phyloP scores from a whole-genome alignment of 306 rosid genomes.

The Amphicarpaea edgeworthii region DNA sequence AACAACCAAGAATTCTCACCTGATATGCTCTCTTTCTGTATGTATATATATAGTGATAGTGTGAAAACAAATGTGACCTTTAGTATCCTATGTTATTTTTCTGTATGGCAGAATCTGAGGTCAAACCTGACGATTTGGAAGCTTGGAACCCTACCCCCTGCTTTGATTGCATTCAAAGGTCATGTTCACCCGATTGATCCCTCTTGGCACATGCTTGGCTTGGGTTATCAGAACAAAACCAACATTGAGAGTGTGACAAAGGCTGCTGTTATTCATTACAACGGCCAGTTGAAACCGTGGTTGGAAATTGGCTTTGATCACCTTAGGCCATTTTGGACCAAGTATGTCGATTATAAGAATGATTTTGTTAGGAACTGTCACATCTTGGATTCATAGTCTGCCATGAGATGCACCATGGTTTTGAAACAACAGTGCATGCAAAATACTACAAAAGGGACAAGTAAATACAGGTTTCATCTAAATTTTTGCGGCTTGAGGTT shows the following conservation, averaged over 20 bases:
- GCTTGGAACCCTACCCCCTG: conserved; percentile 98
- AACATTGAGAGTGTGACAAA: conserved; percentile 62
- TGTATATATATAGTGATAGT: not conserved
- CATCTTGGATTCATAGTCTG: conserved; percentile 84
- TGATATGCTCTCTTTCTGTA: too few relatives aligned
- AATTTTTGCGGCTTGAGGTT: conserved; percentile 59
- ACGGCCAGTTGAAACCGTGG: conserved; percentile 99
- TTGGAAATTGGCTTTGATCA: conserved; percentile 95
- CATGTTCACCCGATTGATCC: conserved; percentile 89
- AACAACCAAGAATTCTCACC: too few relatives aligned
- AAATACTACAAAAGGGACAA: conserved; percentile 35
- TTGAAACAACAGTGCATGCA: conserved; percentile 39
- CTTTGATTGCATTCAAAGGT: conserved; percentile 93
- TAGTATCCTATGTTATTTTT: conserved; percentile 41
- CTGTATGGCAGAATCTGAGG: conserved; percentile 74
- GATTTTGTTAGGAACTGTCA: conserved; percentile 93
- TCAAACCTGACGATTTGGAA: conserved; percentile 94
- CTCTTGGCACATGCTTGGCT: conserved; percentile 96
- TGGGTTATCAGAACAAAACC: conserved; percentile 94
- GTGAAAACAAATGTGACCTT: not conserved
- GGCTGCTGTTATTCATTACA: conserved; percentile 98
- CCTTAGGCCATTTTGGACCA: conserved; percentile 96
- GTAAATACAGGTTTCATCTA: conserved; percentile 58
- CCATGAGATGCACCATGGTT: conserved; percentile 51
- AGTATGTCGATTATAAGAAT: conserved; percentile 87